Percentiles rank a stretch among this genome's conserved stretches.
These are phyloP conservation scores for Dryas octopetala DNA, from an alignment of 306 rosid species.

Conservation along the genomic window DNA sequence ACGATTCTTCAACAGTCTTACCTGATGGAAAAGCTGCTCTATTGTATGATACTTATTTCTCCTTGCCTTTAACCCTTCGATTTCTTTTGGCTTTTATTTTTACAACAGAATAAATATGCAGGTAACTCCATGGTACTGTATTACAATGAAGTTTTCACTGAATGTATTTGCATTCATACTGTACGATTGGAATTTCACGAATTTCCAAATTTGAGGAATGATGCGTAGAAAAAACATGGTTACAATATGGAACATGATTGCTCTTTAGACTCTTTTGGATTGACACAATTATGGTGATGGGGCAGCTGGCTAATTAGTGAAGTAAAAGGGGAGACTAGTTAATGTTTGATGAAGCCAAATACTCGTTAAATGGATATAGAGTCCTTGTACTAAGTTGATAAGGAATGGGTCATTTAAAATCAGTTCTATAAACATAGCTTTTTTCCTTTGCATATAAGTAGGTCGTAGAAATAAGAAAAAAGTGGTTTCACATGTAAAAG, in stretches of 20 bases:
- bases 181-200: not conserved
- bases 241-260: slow-evolving; percentile 1
- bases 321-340: not conserved
- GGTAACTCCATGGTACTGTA: not conserved
- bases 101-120: not conserved
- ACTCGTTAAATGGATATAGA: not conserved
- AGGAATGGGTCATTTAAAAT: not conserved
- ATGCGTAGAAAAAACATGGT: not conserved
- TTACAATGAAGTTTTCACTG: slow-evolving; percentile 9
- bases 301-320: not conserved
- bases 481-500: not conserved
- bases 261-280: not conserved
- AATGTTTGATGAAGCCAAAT: slow-evolving; percentile 11
- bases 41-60: slow-evolving; percentile 20
- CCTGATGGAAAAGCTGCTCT: slow-evolving; percentile 28
- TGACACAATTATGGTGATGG: not conserved
- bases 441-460: not conserved
- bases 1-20: slow-evolving; percentile 31
- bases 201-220: slow-evolving; percentile 13
- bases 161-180: slow-evolving; percentile 6
- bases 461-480: not conserved
- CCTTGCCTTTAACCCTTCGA: not conserved
- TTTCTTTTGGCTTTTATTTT: not conserved
- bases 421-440: not conserved
- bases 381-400: not conserved